Evolutionary conservation across 1,284 basidiomycete species (phyloP), one percentile per base, ranked within the genome.

Genomic region (Wallemia ichthyophaga): DNA sequence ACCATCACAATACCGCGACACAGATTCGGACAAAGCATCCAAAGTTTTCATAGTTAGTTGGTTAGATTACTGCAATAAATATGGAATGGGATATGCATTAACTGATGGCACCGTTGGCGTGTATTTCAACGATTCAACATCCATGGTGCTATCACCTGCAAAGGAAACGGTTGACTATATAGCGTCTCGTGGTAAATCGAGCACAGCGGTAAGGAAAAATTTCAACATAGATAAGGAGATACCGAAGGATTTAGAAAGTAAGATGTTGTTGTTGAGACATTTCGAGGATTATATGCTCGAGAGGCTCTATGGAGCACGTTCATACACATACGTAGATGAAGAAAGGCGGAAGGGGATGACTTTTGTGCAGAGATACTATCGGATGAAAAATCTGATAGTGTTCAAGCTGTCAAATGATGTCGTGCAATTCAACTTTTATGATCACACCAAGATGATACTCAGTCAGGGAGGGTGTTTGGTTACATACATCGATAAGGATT

Each of bases 51-150:
- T 98, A 64, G 85, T 85, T 1, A 87, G 85, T 9, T 98, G 92
- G 92, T 83, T 96, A 56, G 92, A 98, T 70, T 95, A 96, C 68
- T 91, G 85, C 69, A 87, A 91, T 70, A 94, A 94, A 73, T 98
- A 96, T 70, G 94, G 92, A 11, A 91, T 96, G 80, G 94, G 91
- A 1, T 96, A 96, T 68, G 87, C 87, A 1, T 74, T 98, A 66
- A 89, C 85, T 27, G 89, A 98, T 67, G 89, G 92, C 1, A 83
- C 85, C 1, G 82, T 95, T 26, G 88, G 88, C 7, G 85, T 95
- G 23, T 82, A 95, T 71, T 96, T 95, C 73, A 94, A 95, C 66
- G 92, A 98, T 69, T 86, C 83, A 65, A 86, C 87, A 7, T 83
- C 78, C 17, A 72, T 94, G 64, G 78, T 91, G 11, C 72, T 96